These are phyloP conservation scores for Trametes hirsuta DNA, from an alignment of 1,284 basidiomycete species.

Conservation along the genomic window DNA sequence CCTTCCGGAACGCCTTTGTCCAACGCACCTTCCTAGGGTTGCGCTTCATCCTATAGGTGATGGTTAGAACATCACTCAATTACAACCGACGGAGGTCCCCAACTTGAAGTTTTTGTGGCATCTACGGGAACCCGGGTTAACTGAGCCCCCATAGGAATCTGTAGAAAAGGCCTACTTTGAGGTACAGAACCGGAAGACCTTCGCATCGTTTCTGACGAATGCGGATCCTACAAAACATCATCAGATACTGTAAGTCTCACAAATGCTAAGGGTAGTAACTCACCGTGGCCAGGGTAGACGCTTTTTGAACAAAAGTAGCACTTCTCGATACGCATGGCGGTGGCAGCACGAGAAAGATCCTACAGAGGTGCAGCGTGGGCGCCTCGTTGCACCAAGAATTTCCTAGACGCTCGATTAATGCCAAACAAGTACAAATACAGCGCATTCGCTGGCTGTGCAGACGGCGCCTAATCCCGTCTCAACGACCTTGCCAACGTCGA, in stretches of 20 bases:
- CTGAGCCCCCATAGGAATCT: neutral
- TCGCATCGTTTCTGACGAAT: slow-evolving; percentile 96
- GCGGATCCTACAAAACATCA: slow-evolving; percentile 63
- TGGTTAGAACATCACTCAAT: neutral
- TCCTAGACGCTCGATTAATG: slow-evolving; percentile 14
- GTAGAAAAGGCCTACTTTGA: slow-evolving; percentile 73
- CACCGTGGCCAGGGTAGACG: slow-evolving; percentile 94
- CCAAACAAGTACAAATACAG: slow-evolving; percentile 17
- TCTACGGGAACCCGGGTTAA: slow-evolving; percentile 44
- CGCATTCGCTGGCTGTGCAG: neutral
- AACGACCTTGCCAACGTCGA: slow-evolving; percentile 5
- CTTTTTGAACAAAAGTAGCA: slow-evolving; percentile 93
- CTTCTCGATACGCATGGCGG: slow-evolving; percentile 82
- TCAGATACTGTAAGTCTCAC: neutral
- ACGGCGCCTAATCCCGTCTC: neutral
- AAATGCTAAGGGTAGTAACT: slow-evolving; percentile 18
- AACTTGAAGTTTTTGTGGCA: slow-evolving; percentile 99
- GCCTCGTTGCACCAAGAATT: slow-evolving; percentile 14
- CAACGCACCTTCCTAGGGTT: slow-evolving; percentile 99
- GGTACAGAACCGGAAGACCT: slow-evolving; percentile 95
- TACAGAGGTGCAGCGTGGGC: slow-evolving; percentile 2
- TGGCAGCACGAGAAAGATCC: slow-evolving; percentile 12
- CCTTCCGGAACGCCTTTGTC: slow-evolving; percentile 99
- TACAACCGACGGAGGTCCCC: neutral
- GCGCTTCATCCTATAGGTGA: slow-evolving; percentile 87